Base-by-base conservation (phyloP, 2,329 filamentous ascomycete genomes). In the Trichoderma aggressivum region DNA sequence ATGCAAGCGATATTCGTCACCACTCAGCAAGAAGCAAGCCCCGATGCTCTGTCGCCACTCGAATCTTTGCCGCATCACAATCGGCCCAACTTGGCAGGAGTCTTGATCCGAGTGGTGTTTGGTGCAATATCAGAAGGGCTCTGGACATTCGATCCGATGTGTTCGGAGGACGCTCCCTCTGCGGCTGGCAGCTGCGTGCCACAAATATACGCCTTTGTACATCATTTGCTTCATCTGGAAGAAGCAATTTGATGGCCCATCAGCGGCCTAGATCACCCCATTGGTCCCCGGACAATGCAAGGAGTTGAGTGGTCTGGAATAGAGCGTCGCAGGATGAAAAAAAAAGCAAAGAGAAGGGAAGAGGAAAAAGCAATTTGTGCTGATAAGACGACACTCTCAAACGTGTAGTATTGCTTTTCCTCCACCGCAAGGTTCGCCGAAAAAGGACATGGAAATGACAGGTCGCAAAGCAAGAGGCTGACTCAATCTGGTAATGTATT, bases 1-100 rank as follows among this genome's bases (percentile, higher is more conserved):
- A 60, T 58, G 65, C 65, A 69, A 61, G 55, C 65, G 56, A 61
- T 61, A 53, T 61, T 69, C 65, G 26, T 69, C 65, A 69, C 65
- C 65, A 61, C 32, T 66, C 47, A 64, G 39, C 10, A 56, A n/a
- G 28, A 53, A 34, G 43, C 43, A 64, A 34, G n/a, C 60, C 7
- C 39, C 39, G 39, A 43, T 43, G 18, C 36, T 36, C 14, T 65
- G 43, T 68, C 65, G 55, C 65, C 34, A 68, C 39, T 24, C 55
- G 16, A 50, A 24, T 12, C 16, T 28, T 50, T 43, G 34, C 21
- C 16, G 18, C 55, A 50, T 43, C 65, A 16, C 55, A n/a, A 36
- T 28, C 26, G 21, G n/a, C 63, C 63, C 50, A 58, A 69, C 39
- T 34, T 16, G 39, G 56, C 56, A 69, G 65, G 56, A 59, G 64